Evolutionary conservation across 139 green algal genomes (phyloP).

Genomic region (Chlamydomonas urium): DNA sequence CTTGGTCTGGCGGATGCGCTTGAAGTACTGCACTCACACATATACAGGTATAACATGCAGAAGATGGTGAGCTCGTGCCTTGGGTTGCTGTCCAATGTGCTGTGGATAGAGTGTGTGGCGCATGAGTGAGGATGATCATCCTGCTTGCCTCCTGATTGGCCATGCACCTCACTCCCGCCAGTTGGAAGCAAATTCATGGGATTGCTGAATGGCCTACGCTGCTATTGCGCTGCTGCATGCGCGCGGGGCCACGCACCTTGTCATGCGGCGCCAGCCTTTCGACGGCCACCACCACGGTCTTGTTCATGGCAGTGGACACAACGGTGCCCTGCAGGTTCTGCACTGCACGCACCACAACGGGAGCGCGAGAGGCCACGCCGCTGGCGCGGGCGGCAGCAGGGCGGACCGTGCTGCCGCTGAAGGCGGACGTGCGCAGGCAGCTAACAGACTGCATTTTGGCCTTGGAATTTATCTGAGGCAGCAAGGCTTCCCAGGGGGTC

Average conservation of each 20-base stretch:
- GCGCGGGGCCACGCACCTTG: background rate
- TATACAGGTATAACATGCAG: no score
- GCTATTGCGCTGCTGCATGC: no score
- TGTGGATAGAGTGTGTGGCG: no score
- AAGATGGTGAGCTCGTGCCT: no score
- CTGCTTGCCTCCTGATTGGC: no score
- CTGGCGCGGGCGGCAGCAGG: background rate
- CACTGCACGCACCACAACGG: conserved; percentile 43
- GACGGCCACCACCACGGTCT: conserved; percentile 31
- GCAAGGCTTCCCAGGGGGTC: background rate
- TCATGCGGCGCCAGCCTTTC: conserved; percentile 40
- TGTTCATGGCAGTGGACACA: conserved; percentile 45
- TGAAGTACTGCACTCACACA: conserved; percentile 30
- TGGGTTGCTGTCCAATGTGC: no score
- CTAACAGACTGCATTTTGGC: conserved; percentile 9
- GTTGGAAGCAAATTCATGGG: no score
- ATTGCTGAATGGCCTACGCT: no score
- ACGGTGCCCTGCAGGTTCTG: conserved; percentile 51
- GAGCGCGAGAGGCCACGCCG: conserved; percentile 5
- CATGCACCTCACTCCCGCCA: no score
- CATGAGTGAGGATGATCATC: no score
- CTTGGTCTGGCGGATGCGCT: conserved; percentile 48
- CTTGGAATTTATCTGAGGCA: background rate
- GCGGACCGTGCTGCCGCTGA: background rate
- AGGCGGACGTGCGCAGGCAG: background rate